phyloP scores from a whole-genome alignment of 2,329 filamentous ascomycete species.

The Tolypocladium nubicola region DNA sequence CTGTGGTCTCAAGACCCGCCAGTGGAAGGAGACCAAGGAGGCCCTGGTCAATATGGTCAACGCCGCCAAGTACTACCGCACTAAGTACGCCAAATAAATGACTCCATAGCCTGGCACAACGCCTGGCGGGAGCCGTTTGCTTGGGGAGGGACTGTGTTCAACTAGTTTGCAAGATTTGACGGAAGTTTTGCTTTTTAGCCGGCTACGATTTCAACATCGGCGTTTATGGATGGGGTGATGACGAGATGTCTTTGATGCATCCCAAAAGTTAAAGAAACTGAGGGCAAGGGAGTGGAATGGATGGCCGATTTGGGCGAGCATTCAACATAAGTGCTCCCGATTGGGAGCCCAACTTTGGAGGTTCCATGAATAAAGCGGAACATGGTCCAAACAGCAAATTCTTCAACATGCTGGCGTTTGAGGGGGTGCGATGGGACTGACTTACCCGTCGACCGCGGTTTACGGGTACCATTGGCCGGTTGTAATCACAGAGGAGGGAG shows the following conservation, averaged over 20 bases:
- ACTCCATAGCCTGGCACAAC: not conserved
- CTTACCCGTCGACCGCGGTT: not conserved
- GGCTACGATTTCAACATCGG: conserved; percentile 50
- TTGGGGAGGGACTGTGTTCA: conserved; percentile 14
- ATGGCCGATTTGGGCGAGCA: conserved; percentile 20
- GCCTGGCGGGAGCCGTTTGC: not conserved
- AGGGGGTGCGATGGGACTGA: not conserved
- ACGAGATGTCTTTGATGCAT: conserved; percentile 21
- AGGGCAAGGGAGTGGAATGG: conserved; percentile 12
- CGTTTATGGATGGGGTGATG: conserved; percentile 32
- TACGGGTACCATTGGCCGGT: conserved; percentile 1
- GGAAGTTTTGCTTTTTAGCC: conserved; percentile 24
- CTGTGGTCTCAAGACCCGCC: conserved; percentile 97
- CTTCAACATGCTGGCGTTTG: conserved; percentile 10
- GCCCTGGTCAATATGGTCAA: conserved; percentile 95
- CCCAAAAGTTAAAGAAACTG: conserved; percentile 23
- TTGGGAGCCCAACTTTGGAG: conserved; percentile 16
- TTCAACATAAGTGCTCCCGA: conserved; percentile 28
- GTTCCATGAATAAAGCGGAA: conserved; percentile 15
- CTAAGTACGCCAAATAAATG: conserved; percentile 65
- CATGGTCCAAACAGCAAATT: conserved; percentile 2
- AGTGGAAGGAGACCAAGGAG: conserved; percentile 98
- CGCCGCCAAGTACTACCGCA: conserved; percentile 92
- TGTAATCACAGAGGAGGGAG: conserved; percentile 1
- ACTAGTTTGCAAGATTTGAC: conserved; percentile 17